A percentile compares a stretch with the other conserved stretches of the same genome.
Evolutionary conservation across 2,329 filamentous ascomycete genomes (phyloP).

Genomic region (Phialophora tarda): DNA sequence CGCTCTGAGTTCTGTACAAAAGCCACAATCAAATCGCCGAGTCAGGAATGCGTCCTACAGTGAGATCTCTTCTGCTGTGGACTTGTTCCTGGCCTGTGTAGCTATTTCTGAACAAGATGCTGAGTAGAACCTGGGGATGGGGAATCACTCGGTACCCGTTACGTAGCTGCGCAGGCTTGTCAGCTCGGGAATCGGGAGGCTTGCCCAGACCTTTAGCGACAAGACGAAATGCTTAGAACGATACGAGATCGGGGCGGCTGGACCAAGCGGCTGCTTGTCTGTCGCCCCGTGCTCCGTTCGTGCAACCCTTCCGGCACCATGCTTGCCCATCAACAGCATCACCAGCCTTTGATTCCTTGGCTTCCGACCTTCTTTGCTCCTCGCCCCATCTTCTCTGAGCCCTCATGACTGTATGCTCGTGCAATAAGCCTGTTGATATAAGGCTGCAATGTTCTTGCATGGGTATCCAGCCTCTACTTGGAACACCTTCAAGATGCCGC

Average conservation of each 20-base stretch:
- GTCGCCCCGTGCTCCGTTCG: constrained; percentile 29
- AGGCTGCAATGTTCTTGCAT: neutral
- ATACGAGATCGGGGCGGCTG: neutral
- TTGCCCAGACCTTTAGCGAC: constrained; percentile 14
- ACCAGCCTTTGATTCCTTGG: constrained; percentile 1
- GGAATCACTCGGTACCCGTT: neutral
- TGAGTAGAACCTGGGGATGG: constrained; percentile 12
- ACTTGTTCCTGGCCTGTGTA: neutral
- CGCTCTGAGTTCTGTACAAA: neutral
- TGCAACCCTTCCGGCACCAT: constrained; percentile 13
- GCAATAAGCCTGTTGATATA: constrained; percentile 10
- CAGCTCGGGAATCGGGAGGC: neutral
- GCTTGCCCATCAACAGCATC: constrained; percentile 1
- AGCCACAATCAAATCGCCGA: neutral
- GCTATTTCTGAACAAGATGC: constrained; percentile 14
- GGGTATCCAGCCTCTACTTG: neutral
- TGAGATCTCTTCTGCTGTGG: neutral
- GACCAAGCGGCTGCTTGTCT: constrained; percentile 30
- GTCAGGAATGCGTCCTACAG: neutral
- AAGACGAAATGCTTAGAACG: neutral
- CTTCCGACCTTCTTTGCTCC: constrained; percentile 3
- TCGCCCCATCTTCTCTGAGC: neutral
- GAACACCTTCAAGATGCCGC: constrained; percentile 20
- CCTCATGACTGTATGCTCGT: constrained; percentile 10
- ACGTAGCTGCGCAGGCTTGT: neutral